phyloP scores from a whole-genome alignment of 1,284 basidiomycete species.

The Vanrija humicola region DNA sequence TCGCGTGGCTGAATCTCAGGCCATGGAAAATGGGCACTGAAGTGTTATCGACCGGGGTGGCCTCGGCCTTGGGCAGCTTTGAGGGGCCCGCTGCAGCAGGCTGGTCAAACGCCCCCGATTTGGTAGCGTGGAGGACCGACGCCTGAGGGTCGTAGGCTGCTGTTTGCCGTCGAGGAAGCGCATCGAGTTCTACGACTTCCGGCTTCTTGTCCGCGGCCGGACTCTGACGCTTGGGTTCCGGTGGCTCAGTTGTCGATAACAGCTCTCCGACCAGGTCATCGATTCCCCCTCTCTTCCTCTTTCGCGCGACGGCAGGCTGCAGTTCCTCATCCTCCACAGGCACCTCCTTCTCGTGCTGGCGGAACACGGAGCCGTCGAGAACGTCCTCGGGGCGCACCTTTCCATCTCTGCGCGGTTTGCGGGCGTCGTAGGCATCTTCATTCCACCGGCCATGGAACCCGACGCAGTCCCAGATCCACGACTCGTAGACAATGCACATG shows the following conservation, averaged over 20 bases:
- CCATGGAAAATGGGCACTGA: slow-evolving; percentile 30
- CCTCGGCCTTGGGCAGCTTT: background rate
- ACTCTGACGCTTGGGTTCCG: background rate
- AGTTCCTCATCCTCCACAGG: slow-evolving; percentile 18
- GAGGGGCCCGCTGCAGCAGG: no score
- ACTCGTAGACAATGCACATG: slow-evolving; percentile 42
- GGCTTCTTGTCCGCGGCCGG: background rate
- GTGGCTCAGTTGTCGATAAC: slow-evolving; percentile 21
- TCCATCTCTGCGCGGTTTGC: slow-evolving; percentile 28
- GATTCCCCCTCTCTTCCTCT: slow-evolving; percentile 29
- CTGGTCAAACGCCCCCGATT: no score
- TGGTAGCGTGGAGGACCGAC: no score
- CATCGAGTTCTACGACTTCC: background rate
- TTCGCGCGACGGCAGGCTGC: slow-evolving; percentile 29
- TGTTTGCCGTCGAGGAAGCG: slow-evolving; percentile 6
- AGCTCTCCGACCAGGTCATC: slow-evolving; percentile 36
- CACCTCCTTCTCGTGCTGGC: slow-evolving; percentile 2
- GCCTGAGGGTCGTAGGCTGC: background rate
- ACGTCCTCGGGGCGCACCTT: slow-evolving; percentile 30
- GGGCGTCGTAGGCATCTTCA: slow-evolving; percentile 44
- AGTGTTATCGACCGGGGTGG: slow-evolving; percentile 7
- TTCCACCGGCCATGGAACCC: slow-evolving; percentile 41
- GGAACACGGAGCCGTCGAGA: slow-evolving; percentile 23
- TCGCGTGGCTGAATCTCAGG: slow-evolving; percentile 35
- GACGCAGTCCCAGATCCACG: slow-evolving; percentile 50